Evolutionary conservation across 2,329 filamentous ascomycete genomes (phyloP).

Genomic region (Falciphora oryzae): DNA sequence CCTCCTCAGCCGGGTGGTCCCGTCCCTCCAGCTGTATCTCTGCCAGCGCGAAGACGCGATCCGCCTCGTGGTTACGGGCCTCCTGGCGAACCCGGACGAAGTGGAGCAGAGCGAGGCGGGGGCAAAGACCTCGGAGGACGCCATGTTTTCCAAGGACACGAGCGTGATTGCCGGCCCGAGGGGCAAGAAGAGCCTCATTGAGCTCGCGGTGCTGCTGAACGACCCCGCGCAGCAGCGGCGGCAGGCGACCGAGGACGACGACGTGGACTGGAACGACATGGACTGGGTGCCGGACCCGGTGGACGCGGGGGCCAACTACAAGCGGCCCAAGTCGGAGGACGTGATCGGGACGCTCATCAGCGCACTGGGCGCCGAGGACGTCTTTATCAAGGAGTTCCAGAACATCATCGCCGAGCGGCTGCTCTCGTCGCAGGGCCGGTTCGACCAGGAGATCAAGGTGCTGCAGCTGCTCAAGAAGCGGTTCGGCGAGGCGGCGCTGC

Average conservation of each 20-base stretch:
- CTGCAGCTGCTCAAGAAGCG: conserved; percentile 82
- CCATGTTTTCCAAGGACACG: not conserved
- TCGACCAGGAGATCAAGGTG: conserved; percentile 75
- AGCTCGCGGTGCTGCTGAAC: conserved; percentile 62
- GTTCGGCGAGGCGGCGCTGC: conserved; percentile 78
- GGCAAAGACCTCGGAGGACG: not conserved
- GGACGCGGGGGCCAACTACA: conserved; percentile 89
- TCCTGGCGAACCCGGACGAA: conserved; percentile 57
- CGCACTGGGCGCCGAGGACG: conserved; percentile 81
- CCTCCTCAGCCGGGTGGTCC: conserved; percentile 66
- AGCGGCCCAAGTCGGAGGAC: conserved; percentile 80
- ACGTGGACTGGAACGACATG: conserved; percentile 88
- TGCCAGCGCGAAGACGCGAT: conserved; percentile 71
- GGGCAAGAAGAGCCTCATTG: conserved; percentile 46
- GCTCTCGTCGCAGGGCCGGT: conserved; percentile 56
- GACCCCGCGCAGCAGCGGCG: conserved; percentile 51
- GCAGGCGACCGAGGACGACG: conserved; percentile 51
- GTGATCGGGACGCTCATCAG: conserved; percentile 84
- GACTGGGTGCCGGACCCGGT: conserved; percentile 88
- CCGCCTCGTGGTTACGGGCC: conserved; percentile 67
- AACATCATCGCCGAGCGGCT: conserved; percentile 81
- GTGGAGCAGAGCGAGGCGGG: conserved; percentile 25
- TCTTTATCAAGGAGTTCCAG: conserved; percentile 93
- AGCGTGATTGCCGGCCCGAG: conserved; percentile 2
- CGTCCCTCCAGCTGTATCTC: conserved; percentile 68